A percentile compares a stretch with the other conserved stretches of the same genome.
phyloP scores from a whole-genome alignment of 2,329 filamentous ascomycete species.

The Fusarium buharicum region DNA sequence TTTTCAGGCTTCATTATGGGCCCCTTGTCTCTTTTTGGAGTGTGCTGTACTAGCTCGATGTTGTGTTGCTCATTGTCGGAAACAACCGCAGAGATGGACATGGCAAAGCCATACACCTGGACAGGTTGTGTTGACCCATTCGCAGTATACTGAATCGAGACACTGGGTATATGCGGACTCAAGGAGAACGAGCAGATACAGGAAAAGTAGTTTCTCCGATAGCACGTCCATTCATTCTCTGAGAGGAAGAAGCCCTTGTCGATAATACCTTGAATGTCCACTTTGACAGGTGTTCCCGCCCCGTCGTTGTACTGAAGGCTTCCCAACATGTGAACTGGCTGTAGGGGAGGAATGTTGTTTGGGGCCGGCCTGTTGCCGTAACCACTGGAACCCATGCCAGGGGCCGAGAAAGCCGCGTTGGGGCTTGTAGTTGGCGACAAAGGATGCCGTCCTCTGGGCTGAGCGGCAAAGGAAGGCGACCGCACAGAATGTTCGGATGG shows the following conservation, averaged over 20 bases:
- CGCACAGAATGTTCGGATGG: conserved; percentile 61
- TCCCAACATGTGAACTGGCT: conserved; percentile 62
- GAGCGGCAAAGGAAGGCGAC: conserved; percentile 62
- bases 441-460: conserved; percentile 61
- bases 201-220: conserved; percentile 90
- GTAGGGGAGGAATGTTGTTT: conserved; percentile 64
- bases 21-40: conserved; percentile 89
- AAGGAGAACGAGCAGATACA: conserved; percentile 83
- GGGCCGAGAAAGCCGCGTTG: conserved; percentile 56
- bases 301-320: conserved; percentile 70
- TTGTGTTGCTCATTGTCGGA: conserved; percentile 78
- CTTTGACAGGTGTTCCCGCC: conserved; percentile 64
- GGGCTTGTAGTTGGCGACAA: conserved; percentile 64
- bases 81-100: conserved; percentile 85
- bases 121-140: conserved; percentile 65
- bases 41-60: conserved; percentile 89
- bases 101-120: conserved; percentile 78
- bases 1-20: conserved; percentile 79
- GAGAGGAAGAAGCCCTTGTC: conserved; percentile 89
- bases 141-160: conserved; percentile 63
- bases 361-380: conserved; percentile 48
- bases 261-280: conserved; percentile 81
- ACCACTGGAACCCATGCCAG: conserved; percentile 62
- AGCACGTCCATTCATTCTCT: conserved; percentile 91
- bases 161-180: conserved; percentile 63